Base-by-base conservation (phyloP, 2,329 filamentous ascomycete species). In the Diaporthe ilicicola region DNA sequence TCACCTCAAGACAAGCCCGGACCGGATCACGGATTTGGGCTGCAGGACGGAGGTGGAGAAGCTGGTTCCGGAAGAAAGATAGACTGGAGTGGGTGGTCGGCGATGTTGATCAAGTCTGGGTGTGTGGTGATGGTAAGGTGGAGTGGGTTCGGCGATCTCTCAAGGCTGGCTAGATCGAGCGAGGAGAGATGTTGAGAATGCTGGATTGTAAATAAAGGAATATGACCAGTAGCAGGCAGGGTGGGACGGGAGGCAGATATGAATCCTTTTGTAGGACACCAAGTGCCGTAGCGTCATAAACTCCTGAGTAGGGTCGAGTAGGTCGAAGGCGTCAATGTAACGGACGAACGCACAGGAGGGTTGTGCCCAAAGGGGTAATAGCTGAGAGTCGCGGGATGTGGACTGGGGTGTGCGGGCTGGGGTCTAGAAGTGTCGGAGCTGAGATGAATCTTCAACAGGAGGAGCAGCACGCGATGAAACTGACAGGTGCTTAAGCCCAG, bases 401-500 rank as follows among this genome's bases (percentile, higher is more conserved):
- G 69, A 55, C 64, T 61, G 69, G 64, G 69, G 34, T 61, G 55
- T 46, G 54, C 67, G 48, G 44, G 42, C 59, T 37, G 59, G 59
- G 59, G 59, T 50, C 29, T 24, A 37, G 44, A 27, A 62, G 61
- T 71, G 39, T 61, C 46, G 48, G 61, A 67, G 64, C 32, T 50
- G 69, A 68, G 64, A 53, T 68, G 64, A 55, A 72, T 68, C 55
- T 65, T 68, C 55, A 71, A 53, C 62, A 46, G 51, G 32, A 53
- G 69, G 59, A 74, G 70, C 71, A 71, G 68, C 70, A 56, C 64
- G 75, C 70, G 68, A 70, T 75, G 74, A 76, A 76, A 76, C 75
- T 78, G 76, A 77, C 75, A 77, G 74, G 74, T 78, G 72, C 74
- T 73, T 73, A 76, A 76, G 77, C 73, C 29, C 51, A 8, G 51